Evolutionary conservation across 768 basidiomycete species (phyloP).

Genomic region (Tephrocybe rancida): DNA sequence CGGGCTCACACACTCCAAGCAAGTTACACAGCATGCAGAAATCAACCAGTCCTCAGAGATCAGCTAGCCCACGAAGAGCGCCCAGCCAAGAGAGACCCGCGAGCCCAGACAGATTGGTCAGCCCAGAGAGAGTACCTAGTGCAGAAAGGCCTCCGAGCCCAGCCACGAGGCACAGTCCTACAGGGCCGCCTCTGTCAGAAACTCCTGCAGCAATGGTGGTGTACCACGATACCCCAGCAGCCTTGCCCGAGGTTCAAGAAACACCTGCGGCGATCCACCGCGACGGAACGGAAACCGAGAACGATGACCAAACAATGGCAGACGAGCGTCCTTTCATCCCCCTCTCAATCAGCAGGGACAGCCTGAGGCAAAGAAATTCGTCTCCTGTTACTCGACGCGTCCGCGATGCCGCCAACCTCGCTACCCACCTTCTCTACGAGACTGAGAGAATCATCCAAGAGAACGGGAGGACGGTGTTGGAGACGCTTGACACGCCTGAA

Average conservation of each 20-base stretch:
- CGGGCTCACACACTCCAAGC: no score
- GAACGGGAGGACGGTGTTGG: conserved; percentile 62
- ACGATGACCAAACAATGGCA: not conserved
- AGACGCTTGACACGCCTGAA: conserved; percentile 72
- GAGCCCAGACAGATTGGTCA: no score
- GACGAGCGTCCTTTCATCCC: not conserved
- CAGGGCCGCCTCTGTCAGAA: conserved; percentile 4
- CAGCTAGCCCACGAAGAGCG: no score
- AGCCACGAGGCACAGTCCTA: no score
- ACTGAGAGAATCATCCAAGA: conserved; percentile 26
- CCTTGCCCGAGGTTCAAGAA: no score
- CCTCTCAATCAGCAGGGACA: not conserved
- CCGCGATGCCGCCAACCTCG: conserved; percentile 6
- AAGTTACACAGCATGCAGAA: no score
- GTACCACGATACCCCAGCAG: no score
- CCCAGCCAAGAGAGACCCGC: no score
- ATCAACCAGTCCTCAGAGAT: no score
- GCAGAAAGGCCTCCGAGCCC: no score
- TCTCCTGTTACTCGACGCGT: not conserved
- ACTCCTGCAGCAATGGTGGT: not conserved
- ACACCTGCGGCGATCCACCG: not conserved
- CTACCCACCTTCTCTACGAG: conserved; percentile 19
- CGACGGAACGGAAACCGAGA: not conserved
- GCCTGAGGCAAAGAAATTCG: not conserved
- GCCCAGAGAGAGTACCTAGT: no score